Base-by-base conservation (phyloP, 140 eudicot species). In the Flaveria floridana region DNA sequence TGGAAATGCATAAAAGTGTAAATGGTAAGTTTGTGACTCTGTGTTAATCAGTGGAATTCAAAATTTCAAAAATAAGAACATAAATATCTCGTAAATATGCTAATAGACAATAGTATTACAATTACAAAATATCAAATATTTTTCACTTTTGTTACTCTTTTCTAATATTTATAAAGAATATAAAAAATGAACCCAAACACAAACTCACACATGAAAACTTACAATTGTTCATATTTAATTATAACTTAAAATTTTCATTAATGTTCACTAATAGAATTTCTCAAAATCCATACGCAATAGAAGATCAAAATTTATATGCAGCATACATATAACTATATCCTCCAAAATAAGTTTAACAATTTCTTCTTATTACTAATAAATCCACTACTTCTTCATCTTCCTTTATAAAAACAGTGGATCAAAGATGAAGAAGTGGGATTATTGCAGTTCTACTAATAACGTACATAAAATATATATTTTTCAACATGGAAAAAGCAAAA, bases 401-500 rank as follows among this genome's bases (percentile, higher is more conserved):
- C 83, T 57, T 52, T 56, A 73, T 66, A 73, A 65, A 73, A 79
- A 19, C 53, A 59, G 69, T 53, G 74, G 75, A 67, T 42, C 65
- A 77, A 19, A 76, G 80, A 77, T 70, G 52, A 42, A 72, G 59
- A 74, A 76, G 79, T 77, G 85, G 82, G 82, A 70, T 76, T 10
- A 65, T 37, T 68, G 56, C 74, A 81, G 71, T 6, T 70, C 74
- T 62, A 77, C 70, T 65, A 23, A 61, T 39, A 15, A 68, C 34
- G 6, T 50, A 34, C 12, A 26, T 56, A 42, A 55, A 57, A 56
- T 4, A 9, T 59, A 23, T 55, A 65, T 26, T 56, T 71, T 68
- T 77, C 65, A 89, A 78, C 89, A 87, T 42, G 98, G 98, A 58
- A 89, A 92, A 74, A 92, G 91, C 81, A 79, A 83, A 82, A 89